These are phyloP conservation scores for Erodium texanum DNA, from an alignment of 441 rosid species.

Conservation along the genomic window DNA sequence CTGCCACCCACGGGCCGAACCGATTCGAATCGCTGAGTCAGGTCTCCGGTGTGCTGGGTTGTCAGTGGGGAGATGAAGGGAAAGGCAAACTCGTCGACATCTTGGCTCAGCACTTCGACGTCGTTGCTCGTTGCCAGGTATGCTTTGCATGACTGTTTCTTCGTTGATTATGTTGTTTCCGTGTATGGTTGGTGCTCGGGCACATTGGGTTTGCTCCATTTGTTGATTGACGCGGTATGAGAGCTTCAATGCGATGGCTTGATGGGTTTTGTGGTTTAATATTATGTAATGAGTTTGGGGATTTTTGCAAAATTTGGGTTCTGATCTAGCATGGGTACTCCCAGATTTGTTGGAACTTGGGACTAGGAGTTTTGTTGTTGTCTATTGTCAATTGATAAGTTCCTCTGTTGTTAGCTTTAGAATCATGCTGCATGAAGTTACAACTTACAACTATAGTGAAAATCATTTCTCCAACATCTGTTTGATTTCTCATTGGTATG, in stretches of 20 bases:
- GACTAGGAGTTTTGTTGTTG: not conserved
- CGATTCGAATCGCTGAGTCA: slow-evolving; percentile 71
- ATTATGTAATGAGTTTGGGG: not conserved
- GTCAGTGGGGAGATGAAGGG: slow-evolving; percentile 96
- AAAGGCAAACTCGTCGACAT: slow-evolving; percentile 96
- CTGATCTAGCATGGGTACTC: not conserved
- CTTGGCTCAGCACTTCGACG: slow-evolving; percentile 72
- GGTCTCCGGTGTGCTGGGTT: slow-evolving; percentile 82
- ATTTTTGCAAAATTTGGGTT: too few relatives aligned
- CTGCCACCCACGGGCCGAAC: slow-evolving; percentile 15
- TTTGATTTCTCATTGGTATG: not conserved
- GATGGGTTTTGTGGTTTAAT: not conserved
- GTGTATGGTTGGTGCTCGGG: too few relatives aligned
- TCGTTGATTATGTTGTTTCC: too few relatives aligned
- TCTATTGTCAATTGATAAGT: not conserved
- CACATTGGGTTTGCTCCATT: too few relatives aligned
- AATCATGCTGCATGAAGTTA: not conserved
- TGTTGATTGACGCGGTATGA: not conserved
- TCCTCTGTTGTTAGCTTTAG: not conserved
- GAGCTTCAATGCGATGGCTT: not conserved
- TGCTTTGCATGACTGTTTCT: not conserved
- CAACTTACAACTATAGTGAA: too few relatives aligned
- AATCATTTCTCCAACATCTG: too few relatives aligned
- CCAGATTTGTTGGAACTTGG: not conserved
- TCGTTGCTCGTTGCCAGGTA: slow-evolving; percentile 97